These are phyloP conservation scores for Forsythia suspensa DNA, from an alignment of 257 asterid species.

Conservation along the genomic window DNA sequence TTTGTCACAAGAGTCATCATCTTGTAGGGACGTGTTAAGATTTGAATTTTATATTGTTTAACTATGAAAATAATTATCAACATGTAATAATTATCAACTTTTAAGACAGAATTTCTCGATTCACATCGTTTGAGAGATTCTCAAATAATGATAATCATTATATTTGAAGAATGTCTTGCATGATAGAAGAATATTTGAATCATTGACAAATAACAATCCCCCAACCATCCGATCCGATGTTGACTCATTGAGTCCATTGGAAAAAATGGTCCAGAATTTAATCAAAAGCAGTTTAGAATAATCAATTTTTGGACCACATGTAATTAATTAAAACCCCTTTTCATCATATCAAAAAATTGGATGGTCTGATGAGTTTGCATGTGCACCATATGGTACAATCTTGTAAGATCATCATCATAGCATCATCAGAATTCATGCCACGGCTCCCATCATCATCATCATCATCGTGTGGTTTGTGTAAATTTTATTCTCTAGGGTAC, in stretches of 20 bases:
- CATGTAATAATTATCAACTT: too few relatives aligned
- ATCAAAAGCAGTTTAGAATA: conserved; percentile 11
- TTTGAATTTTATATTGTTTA: too few relatives aligned
- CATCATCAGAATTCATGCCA: conserved; percentile 10
- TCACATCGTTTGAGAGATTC: neutral
- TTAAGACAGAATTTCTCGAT: too few relatives aligned
- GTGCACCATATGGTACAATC: conserved; percentile 44
- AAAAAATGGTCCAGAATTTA: conserved; percentile 18
- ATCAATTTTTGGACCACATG: conserved; percentile 22
- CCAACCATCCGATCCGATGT: conserved; percentile 40
- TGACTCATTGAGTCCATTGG: conserved; percentile 21
- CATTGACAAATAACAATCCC: conserved; percentile 35
- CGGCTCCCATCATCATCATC: neutral
- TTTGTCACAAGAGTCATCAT: neutral
- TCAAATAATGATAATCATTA: neutral
- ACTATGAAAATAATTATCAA: too few relatives aligned
- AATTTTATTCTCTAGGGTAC: neutral
- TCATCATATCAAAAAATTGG: conserved; percentile 10
- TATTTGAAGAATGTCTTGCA: neutral
- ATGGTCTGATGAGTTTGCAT: conserved; percentile 37
- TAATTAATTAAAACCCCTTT: neutral
- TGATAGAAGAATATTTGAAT: conserved; percentile 17
- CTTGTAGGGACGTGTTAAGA: too few relatives aligned
- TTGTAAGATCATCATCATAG: conserved; percentile 20
- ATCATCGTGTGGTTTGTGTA: neutral